phyloP scores from a whole-genome alignment of 1,139 yeast genomes.

The Yamadazyma epiphylla region DNA sequence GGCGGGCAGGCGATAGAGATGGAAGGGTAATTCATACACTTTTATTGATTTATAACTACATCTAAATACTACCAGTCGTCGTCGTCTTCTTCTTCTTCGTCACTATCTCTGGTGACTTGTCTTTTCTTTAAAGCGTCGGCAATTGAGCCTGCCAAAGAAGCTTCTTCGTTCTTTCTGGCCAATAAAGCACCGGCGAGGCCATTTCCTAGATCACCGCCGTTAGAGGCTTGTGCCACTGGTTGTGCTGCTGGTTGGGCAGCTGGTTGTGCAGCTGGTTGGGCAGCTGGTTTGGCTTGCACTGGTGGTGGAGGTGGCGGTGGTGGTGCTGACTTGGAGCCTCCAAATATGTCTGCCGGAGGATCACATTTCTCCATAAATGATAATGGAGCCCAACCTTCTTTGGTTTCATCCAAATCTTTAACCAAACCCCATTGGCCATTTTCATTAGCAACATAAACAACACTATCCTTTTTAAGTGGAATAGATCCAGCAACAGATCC shows the following conservation, averaged over 20 bases:
- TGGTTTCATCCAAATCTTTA: conserved; percentile 65
- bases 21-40: too few species aligned
- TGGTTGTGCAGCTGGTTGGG: conserved; percentile 11
- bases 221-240: conserved; percentile 14
- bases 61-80: conserved; percentile 42
- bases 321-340: conserved; percentile 28
- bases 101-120: conserved; percentile 71
- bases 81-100: conserved; percentile 74
- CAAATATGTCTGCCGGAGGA: conserved; percentile 32
- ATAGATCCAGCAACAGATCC: conserved; percentile 83
- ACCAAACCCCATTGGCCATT: conserved; percentile 92
- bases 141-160: conserved; percentile 73
- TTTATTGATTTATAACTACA: not conserved
- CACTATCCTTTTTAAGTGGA: conserved; percentile 71
- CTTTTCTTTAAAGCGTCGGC: conserved; percentile 88
- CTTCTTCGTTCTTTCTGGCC: conserved; percentile 63
- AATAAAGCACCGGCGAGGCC: conserved; percentile 74
- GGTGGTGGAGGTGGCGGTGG: conserved; percentile 25
- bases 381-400: conserved; percentile 97
- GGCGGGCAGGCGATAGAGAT: too few species aligned
- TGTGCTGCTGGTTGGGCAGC: conserved; percentile 9
- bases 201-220: conserved; percentile 40
- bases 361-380: conserved; percentile 73
- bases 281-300: conserved; percentile 5
- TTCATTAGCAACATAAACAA: conserved; percentile 67